phyloP scores from a whole-genome alignment of 177 flowering plant genomes.

The Vitis hybrid region DNA sequence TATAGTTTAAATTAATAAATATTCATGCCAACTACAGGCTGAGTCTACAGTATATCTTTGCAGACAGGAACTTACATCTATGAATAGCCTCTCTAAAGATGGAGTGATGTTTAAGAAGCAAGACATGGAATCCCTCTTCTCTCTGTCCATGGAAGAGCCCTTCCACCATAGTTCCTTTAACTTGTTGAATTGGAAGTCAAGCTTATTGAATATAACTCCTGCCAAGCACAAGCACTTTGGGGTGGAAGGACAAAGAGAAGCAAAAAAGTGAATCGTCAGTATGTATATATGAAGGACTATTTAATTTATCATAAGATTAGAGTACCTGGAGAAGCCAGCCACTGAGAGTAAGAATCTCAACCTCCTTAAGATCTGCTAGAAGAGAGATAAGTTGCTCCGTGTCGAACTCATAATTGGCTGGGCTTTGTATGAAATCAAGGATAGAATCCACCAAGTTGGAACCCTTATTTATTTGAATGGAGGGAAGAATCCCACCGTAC shows the following conservation, averaged over 20 bases:
- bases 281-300: background rate
- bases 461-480: background rate
- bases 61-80: background rate
- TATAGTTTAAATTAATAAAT: no score
- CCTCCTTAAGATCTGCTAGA: background rate
- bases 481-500: conserved; percentile 11
- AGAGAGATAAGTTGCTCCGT: conserved; percentile 7
- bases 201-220: conserved; percentile 11
- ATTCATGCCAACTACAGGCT: no score
- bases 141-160: conserved; percentile 6
- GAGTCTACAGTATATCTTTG: no score
- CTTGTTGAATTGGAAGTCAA: conserved; percentile 12
- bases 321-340: conserved; percentile 24
- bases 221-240: conserved; percentile 5
- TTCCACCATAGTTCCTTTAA: conserved; percentile 9
- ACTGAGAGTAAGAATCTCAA: conserved; percentile 6
- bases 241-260: background rate
- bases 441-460: background rate
- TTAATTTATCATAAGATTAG: background rate
- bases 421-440: conserved; percentile 3
- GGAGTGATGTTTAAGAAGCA: conserved; percentile 16
- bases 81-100: conserved; percentile 3
- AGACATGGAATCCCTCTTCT: conserved; percentile 12
- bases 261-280: background rate
- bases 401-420: conserved; percentile 4